A percentile compares a stretch with the other conserved stretches of the same genome.
Conservation (phyloP, 768 basidiomycete genomes). For the Termitomyces sp. region DNA sequence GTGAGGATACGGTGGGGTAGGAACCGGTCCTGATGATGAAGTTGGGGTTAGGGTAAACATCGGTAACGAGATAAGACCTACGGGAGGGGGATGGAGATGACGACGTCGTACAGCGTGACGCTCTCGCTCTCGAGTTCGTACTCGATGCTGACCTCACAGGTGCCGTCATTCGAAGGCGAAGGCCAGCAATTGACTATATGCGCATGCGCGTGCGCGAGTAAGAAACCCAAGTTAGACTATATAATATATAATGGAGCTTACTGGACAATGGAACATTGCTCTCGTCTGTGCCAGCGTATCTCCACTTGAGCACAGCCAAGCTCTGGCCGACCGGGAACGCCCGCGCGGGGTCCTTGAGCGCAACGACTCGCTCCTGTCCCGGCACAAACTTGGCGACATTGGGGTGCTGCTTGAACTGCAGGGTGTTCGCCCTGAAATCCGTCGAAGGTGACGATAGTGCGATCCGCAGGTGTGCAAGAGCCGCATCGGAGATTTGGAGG, state of each 20-base stretch:
- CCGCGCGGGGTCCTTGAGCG: conserved; percentile 78
- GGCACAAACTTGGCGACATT: conserved; percentile 85
- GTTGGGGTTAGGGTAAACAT: no score
- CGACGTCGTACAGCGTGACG: no score
- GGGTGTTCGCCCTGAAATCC: conserved; percentile 57
- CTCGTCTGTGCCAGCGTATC: conserved; percentile 89
- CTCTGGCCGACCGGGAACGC: conserved; percentile 87
- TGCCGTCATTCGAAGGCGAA: no score
- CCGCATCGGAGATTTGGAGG: no score
- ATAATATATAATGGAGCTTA: conserved; percentile 43
- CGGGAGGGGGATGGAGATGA: conserved; percentile 93
- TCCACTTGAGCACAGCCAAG: conserved; percentile 89
- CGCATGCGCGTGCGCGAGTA: not conserved
- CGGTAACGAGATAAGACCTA: conserved; percentile 41
- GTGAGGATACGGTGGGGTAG: conserved; percentile 78
- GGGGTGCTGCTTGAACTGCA: conserved; percentile 98
- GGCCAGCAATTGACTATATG: conserved; percentile 94
- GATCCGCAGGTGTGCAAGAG: conserved; percentile 69
- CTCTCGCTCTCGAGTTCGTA: conserved; percentile 97
- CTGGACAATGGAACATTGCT: conserved; percentile 87
- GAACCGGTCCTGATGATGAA: no score
- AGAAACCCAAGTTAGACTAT: not conserved
- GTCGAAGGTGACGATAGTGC: conserved; percentile 54
- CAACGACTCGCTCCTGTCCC: conserved; percentile 59
- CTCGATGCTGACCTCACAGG: conserved; percentile 95